A percentile compares a stretch with the other conserved stretches of the same genome.
Conservation (phyloP, 2,329 filamentous ascomycete species). For the Golovinomyces cichoracearum region DNA sequence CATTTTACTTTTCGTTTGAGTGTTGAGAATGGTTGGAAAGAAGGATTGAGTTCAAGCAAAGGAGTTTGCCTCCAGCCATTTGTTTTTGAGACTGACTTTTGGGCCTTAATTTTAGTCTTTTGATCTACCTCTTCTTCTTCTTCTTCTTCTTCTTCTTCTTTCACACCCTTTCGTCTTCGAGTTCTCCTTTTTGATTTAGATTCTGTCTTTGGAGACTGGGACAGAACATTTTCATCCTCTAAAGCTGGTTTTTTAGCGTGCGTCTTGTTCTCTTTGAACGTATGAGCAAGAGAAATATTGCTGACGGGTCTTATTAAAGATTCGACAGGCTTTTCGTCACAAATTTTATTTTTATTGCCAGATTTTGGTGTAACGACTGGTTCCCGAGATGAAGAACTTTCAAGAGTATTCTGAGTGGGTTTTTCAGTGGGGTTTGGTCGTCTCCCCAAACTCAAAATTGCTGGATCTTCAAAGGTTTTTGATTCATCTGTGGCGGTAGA, state of each 20-base stretch:
- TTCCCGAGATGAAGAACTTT: conserved; percentile 14
- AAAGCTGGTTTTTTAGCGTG: conserved; percentile 5
- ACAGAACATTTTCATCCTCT: conserved; percentile 3
- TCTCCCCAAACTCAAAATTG: conserved; percentile 15
- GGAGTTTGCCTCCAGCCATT: conserved; percentile 45
- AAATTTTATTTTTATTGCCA: conserved; percentile 6
- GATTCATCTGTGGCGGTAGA: conserved; percentile 3
- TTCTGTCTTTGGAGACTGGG: conserved; percentile 6
- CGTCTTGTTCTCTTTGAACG: conserved; percentile 9
- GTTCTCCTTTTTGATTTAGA: conserved; percentile 9
- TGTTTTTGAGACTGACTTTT: conserved; percentile 22
- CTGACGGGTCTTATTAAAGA: conserved; percentile 14
- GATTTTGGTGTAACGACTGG: conserved; percentile 9
- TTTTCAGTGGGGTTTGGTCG: conserved; percentile 13
- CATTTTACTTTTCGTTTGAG: conserved; percentile 22
- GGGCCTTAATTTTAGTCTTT: conserved; percentile 19
- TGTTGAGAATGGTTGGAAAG: conserved; percentile 35
- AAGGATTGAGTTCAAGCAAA: conserved; percentile 33
- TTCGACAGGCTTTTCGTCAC: conserved; percentile 16
- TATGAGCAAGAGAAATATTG: conserved; percentile 5
- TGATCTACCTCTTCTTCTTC: conserved; percentile 16
- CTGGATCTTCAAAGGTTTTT: conserved; percentile 14
- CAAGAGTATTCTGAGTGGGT: conserved; percentile 3
- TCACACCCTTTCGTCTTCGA: conserved; percentile 5
- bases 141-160: conserved; percentile 17